Evolutionary conservation across 139 green algal species (phyloP).

Genomic region (Astrephomene gubernaculifera): DNA sequence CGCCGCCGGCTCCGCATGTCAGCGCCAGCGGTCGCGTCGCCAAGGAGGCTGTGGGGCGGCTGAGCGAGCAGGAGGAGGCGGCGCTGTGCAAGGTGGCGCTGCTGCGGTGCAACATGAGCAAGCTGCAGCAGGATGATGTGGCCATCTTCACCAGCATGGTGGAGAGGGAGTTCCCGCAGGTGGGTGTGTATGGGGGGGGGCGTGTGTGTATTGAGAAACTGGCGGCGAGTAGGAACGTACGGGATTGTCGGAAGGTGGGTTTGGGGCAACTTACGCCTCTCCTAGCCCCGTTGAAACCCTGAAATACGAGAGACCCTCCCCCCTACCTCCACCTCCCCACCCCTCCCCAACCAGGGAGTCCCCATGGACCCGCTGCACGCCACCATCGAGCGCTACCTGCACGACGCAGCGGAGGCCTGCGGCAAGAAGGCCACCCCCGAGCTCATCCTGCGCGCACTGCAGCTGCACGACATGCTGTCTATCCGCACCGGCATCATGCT

Average conservation of each 20-base stretch:
- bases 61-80: slow-evolving; percentile 29
- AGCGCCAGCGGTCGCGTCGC: background rate
- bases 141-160: slow-evolving; percentile 39
- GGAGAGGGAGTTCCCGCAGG: slow-evolving; percentile 39
- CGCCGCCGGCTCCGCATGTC: background rate
- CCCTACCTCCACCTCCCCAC: too few relatives aligned
- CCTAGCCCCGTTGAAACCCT: too few relatives aligned
- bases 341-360: background rate
- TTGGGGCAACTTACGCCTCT: too few relatives aligned
- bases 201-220: too few relatives aligned
- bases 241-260: too few relatives aligned
- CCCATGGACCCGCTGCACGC: slow-evolving; percentile 16
- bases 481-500: slow-evolving; percentile 74
- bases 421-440: slow-evolving; percentile 37
- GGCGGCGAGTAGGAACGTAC: too few relatives aligned
- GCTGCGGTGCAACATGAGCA: slow-evolving; percentile 57
- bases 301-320: too few relatives aligned
- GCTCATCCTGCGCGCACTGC: slow-evolving; percentile 37
- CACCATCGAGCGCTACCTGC: slow-evolving; percentile 17
- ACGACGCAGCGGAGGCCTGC: background rate
- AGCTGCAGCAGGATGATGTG: slow-evolving; percentile 42
- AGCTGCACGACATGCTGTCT: slow-evolving; percentile 54
- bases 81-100: slow-evolving; percentile 49
- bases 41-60: slow-evolving; percentile 7
- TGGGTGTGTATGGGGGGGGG: background rate